Percentiles rank a stretch among this genome's conserved stretches.
Evolutionary conservation across 1,284 basidiomycete species (phyloP).

Genomic region (Ustilago bromivora): DNA sequence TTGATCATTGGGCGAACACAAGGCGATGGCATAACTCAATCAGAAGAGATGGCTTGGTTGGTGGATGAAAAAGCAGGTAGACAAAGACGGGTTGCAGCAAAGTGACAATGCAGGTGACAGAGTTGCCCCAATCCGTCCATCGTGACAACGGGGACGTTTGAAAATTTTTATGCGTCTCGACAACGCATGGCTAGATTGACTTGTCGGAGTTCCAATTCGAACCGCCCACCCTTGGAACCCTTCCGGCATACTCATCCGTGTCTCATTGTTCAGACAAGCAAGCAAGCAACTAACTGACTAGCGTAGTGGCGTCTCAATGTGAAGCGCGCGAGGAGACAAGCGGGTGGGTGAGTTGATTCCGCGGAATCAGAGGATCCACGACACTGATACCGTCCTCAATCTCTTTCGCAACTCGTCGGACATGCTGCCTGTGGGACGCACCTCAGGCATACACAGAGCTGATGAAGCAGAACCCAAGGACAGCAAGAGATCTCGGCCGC

Average conservation of each 20-base stretch:
- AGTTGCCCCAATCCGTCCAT: conserved; percentile 2
- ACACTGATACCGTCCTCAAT: no score
- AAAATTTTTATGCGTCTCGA: not conserved
- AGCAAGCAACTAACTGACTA: not conserved
- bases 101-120: conserved; percentile 1
- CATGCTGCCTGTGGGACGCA: no score
- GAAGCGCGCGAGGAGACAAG: not conserved
- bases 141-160: conserved; percentile 7
- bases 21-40: not conserved
- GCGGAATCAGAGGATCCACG: no score
- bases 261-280: not conserved
- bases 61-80: not conserved
- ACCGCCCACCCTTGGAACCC: not conserved
- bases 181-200: not conserved
- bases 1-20: not conserved
- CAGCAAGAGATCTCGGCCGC: no score
- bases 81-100: not conserved
- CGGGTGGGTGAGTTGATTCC: no score
- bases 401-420: no score
- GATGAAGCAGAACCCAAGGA: no score
- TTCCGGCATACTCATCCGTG: not conserved
- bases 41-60: not conserved
- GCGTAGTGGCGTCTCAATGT: not conserved
- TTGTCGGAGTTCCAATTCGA: not conserved
- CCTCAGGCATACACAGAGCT: no score